Percentiles rank a stretch among this genome's conserved stretches.
phyloP scores from a whole-genome alignment of 345 rosid genomes.

The Chamaenerion angustifolium region DNA sequence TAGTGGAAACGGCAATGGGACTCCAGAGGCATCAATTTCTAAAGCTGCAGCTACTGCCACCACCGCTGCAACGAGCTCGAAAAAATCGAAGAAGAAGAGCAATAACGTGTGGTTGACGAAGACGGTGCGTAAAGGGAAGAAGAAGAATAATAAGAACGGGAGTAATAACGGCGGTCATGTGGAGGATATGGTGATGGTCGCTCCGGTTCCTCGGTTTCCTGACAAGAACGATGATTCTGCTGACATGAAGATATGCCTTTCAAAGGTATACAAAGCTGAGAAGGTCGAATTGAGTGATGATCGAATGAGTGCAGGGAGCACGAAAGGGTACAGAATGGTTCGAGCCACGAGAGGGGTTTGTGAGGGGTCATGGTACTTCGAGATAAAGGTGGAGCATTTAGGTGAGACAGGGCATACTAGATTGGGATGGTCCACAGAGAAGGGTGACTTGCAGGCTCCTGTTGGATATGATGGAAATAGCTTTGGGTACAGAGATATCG shows the following conservation, averaged over 20 bases:
- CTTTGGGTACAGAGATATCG: constrained; percentile 84
- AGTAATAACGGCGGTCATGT: constrained; percentile 22
- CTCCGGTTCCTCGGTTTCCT: constrained; percentile 67
- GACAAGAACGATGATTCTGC: constrained; percentile 72
- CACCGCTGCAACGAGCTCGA: constrained; percentile 10
- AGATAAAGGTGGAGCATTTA: constrained; percentile 56
- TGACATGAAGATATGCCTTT: constrained; percentile 59
- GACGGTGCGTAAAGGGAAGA: constrained; percentile 76
- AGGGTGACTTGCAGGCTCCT: constrained; percentile 94
- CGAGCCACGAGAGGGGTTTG: constrained; percentile 84
- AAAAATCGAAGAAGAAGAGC: constrained; percentile 85
- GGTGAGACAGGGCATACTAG: constrained; percentile 94
- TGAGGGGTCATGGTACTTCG: constrained; percentile 98
- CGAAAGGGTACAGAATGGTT: constrained; percentile 93
- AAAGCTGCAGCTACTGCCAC: neutral
- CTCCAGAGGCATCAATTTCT: constrained; percentile 1
- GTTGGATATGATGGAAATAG: constrained; percentile 90
- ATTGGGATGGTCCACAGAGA: constrained; percentile 91
- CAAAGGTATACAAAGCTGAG: constrained; percentile 90
- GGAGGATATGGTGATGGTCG: constrained; percentile 62
- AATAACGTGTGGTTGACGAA: constrained; percentile 75
- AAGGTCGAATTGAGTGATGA: constrained; percentile 86
- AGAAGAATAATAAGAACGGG: constrained; percentile 50
- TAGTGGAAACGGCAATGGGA: neutral
- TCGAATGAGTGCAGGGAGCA: constrained; percentile 71